Evolutionary conservation across 164 flowering plant species (phyloP), one percentile per base, ranked within the genome.

Genomic region (Aristolochia contorta): DNA sequence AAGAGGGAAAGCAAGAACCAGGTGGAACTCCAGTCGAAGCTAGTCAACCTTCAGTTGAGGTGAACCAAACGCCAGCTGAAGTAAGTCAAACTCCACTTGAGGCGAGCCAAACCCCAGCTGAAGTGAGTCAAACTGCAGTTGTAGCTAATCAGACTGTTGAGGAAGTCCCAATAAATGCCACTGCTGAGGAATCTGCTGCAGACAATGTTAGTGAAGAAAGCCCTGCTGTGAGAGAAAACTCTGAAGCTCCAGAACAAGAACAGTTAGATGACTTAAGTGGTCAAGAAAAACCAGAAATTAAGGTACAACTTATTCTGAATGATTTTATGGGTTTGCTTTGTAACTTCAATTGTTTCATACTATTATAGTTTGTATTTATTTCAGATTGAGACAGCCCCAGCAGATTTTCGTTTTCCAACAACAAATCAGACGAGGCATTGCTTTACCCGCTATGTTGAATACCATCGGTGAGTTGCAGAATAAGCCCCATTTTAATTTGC

Each of bases 401-500:
- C 81, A 41, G 98, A 92, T 81, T 87, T 79, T 59, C 97, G 98
- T 49, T 92, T 92, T 67, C 98, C 98, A 18, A 87, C 97, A 16
- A 92, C 98, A 58, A 92, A 92, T 69, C 98, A 92, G 63, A 76
- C 97, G 56, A 84, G 97, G 77, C 98, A 92, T 75, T 92, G 98
- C 81, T 90, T 90, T 65, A 87, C 98, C 49, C 84, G 98, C 62
- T 92, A 92, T 62, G 65, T 92, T 64, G 98, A 92, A 75, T 92
- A 84, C 71, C 98, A 92, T 62, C 75, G 96, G 98, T 89, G 47
- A 59, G 87, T 58, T 16, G 4, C n/a, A 4, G 21, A 52, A 4
- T 19, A 37, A 3, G 7, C 12, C 12, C 43, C 43, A 37, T 7
- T 37, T 0, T 37, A 37, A 3, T 37, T 37, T 4, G 7, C 43